Evolutionary conservation across 306 rosid species (phyloP), one percentile per base, ranked within the genome.

Genomic region (Cicer yamashitae): DNA sequence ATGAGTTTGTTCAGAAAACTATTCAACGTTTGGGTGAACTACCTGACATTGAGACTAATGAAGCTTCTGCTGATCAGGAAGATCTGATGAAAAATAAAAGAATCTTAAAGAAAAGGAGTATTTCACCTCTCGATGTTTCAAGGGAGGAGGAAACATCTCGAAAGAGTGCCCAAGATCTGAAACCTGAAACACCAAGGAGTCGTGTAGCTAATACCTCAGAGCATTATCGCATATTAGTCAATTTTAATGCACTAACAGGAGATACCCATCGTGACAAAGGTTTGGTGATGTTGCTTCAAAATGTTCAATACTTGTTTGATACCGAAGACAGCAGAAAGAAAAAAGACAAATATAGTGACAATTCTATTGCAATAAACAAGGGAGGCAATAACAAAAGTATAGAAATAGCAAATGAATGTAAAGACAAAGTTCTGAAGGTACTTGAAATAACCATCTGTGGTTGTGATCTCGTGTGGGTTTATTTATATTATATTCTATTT

Each of bases 1-100:
- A 92, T 38, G 85, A 85, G 44, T 94, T 96, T 79, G 99, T 92
- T 83, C 86, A 92, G 79, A 96, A 96, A 83, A 96, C 99, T 69
- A 71, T 86, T 83, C 17, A 82, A 75, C 86, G 96, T 25, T 67
- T 96, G 88, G 97, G 81, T 39, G 94, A 89, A 56, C 91, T 92
- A 47, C 96, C 87, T 79, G 99, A 96, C 77, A 77, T 90, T 15
- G 93, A 87, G 80, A 52, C 80, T 38, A 94, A 89, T 67, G 98
- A 90, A 71, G 79, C 84, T 51, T 63, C 67, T 67, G 73, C 54
- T 77, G 88, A 84, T n/a, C 91, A 83, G 82, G 99, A 89, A 71
- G 97, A 89, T 66, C 88, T 73, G 65, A 75, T 86, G 81, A 92
- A 84, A 81, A 79, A 78, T 77, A 89, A 89, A 87, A 86, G 91